Conservation (phyloP, 2,329 filamentous ascomycete genomes). For the Neonectria ditissima region DNA sequence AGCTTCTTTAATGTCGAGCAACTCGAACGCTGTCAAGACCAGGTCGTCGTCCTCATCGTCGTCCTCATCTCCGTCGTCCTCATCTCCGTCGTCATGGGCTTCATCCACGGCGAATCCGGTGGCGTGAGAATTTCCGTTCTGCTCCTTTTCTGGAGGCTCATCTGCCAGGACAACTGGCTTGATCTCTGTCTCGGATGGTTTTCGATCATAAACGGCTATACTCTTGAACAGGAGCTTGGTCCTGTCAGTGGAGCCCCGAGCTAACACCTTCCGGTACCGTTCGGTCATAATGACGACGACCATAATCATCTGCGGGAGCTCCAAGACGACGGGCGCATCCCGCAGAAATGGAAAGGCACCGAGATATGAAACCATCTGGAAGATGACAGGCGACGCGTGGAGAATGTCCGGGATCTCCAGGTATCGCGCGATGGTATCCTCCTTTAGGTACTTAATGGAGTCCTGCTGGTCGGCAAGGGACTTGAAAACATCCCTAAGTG, state of each 20-base stretch:
- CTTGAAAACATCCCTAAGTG: slow-evolving; percentile 78
- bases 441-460: slow-evolving; percentile 73
- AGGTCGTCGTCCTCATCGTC: slow-evolving; percentile 71
- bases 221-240: slow-evolving; percentile 77
- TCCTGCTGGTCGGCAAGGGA: slow-evolving; percentile 74
- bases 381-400: slow-evolving; percentile 74
- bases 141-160: background rate
- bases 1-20: slow-evolving; percentile 72
- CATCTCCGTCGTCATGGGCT: slow-evolving; percentile 58
- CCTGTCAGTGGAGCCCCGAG: slow-evolving; percentile 67
- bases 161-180: slow-evolving; percentile 11
- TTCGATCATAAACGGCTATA: slow-evolving; percentile 77
- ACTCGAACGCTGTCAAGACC: slow-evolving; percentile 75
- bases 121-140: slow-evolving; percentile 37
- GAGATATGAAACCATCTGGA: slow-evolving; percentile 77
- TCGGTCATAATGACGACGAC: slow-evolving; percentile 79
- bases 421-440: slow-evolving; percentile 76
- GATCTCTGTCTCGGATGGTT: slow-evolving; percentile 51
- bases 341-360: slow-evolving; percentile 80
- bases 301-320: slow-evolving; percentile 77
- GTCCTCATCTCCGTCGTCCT: slow-evolving; percentile 58
- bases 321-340: slow-evolving; percentile 76
- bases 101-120: slow-evolving; percentile 61
- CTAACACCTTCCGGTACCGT: slow-evolving; percentile 73
- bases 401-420: slow-evolving; percentile 79